Evolutionary conservation across 164 flowering plant species (phyloP), one percentile per base, ranked within the genome.

Genomic region (Liriodendron chinense): DNA sequence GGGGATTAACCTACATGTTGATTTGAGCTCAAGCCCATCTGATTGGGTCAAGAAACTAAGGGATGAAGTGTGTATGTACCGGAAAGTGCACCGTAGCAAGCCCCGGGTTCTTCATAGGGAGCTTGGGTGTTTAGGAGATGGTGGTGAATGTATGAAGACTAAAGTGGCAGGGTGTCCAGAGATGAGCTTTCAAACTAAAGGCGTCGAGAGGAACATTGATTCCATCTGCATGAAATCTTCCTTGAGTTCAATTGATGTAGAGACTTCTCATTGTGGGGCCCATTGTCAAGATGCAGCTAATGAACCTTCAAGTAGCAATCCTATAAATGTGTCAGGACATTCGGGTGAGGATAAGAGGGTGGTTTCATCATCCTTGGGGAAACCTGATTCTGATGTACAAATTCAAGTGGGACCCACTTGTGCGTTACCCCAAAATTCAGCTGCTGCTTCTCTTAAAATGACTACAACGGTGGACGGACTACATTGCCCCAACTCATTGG

Each of bases 1-100:
- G 70, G 93, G 93, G 47, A 83, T 89, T 74, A 86, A 83, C 57
- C 84, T 89, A 61, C 76, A 21, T 75, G 89, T 90, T 48, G 93
- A 88, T 82, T 74, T 89, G 76, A 84, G 76, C 74, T 82, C 86
- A 24, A 81, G 75, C 74, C 83, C 85, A 25, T 83, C 87, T 20
- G 84, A 85, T 64, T 90, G 93, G 93, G 72, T 80, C 57, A 73
- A 72, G 34, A 80, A 76, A 56, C 77, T 87, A 69, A 86, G 80
- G 61, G 80, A 75, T 74, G 86, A 80, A 78, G 86, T 87, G 56
- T 72, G 77, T 65, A 64, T 81, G 2, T 73, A 49, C 71, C 82
- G 77, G 69, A 72, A 76, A 69, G 24, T 68, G 57, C 64, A 50
- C 12, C 43, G 70, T 57, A 72, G 49, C 47, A 82, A 78, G 20